Conservation (phyloP, 116 monocot species). For the Phalaenopsis hybrid region DNA sequence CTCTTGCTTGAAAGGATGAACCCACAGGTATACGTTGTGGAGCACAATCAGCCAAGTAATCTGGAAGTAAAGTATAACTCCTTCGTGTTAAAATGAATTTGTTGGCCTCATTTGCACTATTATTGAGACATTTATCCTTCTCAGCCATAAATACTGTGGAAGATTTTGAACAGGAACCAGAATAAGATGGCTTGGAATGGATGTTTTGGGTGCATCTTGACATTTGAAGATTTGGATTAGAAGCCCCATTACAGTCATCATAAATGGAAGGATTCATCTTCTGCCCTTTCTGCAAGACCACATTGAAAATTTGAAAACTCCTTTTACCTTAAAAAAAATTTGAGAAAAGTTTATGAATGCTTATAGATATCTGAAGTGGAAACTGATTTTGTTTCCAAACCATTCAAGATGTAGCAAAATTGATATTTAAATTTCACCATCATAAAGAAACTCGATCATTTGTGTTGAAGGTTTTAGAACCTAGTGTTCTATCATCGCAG, state of each 20-base stretch:
- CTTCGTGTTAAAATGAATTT: background rate
- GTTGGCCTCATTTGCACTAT: background rate
- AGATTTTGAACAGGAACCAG: conserved; percentile 12
- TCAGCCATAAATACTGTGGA: conserved; percentile 7
- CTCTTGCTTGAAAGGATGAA: conserved; percentile 25
- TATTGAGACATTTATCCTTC: conserved; percentile 1
- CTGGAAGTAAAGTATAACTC: conserved; percentile 15
- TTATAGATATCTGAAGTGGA: background rate
- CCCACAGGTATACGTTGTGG: conserved; percentile 20
- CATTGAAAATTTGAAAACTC: conserved; percentile 4
- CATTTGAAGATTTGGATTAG: background rate
- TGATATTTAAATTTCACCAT: background rate
- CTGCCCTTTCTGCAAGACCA: conserved; percentile 24
- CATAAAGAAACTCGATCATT: background rate
- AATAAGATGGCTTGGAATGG: conserved; percentile 20
- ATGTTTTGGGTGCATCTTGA: conserved; percentile 27
- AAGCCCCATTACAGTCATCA: background rate
- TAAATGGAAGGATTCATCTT: conserved; percentile 10
- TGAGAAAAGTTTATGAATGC: background rate
- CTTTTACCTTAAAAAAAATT: background rate
- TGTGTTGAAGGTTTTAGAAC: background rate
- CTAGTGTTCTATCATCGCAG: no score
- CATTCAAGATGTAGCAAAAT: background rate
- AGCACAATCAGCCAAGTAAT: conserved; percentile 1
- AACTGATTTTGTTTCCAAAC: background rate